Conservation (phyloP, 345 rosid species). For the Luvunga scandens region DNA sequence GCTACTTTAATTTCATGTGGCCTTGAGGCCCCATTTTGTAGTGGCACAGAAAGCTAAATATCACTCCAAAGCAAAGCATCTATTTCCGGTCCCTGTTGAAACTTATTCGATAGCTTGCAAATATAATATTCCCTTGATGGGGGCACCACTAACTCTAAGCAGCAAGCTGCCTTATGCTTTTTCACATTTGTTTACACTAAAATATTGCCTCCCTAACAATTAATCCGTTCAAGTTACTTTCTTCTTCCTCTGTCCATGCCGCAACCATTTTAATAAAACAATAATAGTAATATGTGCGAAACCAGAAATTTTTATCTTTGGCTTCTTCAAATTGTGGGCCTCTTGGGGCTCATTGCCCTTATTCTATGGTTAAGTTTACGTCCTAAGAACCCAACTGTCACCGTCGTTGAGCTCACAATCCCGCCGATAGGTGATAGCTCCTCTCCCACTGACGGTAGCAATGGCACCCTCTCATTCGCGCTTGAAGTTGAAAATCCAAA, state of each 20-base stretch:
- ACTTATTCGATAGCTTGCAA: neutral
- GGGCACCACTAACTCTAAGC: neutral
- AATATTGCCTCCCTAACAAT: neutral
- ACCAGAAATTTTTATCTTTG: constrained; percentile 23
- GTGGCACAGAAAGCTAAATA: neutral
- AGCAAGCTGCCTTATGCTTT: neutral
- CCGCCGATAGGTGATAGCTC: constrained; percentile 13
- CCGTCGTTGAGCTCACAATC: constrained; percentile 27
- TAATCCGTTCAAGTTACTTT: neutral
- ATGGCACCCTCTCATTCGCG: constrained; percentile 19
- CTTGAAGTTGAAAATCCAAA: constrained; percentile 38
- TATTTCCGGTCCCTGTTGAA: neutral
- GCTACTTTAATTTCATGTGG: neutral
- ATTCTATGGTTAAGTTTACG: constrained; percentile 35
- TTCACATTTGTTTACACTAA: neutral
- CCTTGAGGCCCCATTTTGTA: neutral
- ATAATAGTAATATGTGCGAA: constrained; percentile 9
- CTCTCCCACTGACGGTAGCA: neutral
- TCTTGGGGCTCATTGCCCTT: constrained; percentile 34
- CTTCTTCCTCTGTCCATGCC: neutral
- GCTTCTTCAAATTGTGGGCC: constrained; percentile 36
- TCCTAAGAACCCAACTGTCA: constrained; percentile 28
- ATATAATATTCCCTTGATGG: neutral
- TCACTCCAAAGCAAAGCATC: constrained; percentile 17
- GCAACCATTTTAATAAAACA: neutral